These are phyloP conservation scores for Sphagnurus paluster DNA, from an alignment of 1,284 basidiomycete species.

Conservation along the genomic window DNA sequence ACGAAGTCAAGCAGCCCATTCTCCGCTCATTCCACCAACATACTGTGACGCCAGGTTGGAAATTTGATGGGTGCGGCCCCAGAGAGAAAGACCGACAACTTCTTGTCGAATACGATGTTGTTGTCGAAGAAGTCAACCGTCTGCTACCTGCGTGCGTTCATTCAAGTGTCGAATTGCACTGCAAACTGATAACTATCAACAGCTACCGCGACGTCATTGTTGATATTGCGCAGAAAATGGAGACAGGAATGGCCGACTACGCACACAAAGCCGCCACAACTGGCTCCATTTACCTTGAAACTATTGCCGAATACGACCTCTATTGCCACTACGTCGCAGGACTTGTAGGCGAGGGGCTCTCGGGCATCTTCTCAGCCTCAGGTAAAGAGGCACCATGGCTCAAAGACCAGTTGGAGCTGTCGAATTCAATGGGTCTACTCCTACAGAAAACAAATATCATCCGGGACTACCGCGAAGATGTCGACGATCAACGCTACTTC, in stretches of 20 bases:
- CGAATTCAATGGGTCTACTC: slow-evolving; percentile 95
- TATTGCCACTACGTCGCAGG: slow-evolving; percentile 99
- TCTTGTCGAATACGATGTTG: slow-evolving; percentile 82
- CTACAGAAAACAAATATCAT: slow-evolving; percentile 99
- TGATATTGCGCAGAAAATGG: slow-evolving; percentile 87
- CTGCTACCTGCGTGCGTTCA: slow-evolving; percentile 64
- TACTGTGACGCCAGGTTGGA: slow-evolving; percentile 87
- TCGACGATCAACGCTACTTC: slow-evolving; percentile 84
- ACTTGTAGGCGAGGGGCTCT: slow-evolving; percentile 95
- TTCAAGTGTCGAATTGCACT: background rate
- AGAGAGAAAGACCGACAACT: slow-evolving; percentile 91
- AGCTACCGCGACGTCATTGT: slow-evolving; percentile 85
- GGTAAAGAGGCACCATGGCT: slow-evolving; percentile 83
- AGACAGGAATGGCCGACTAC: slow-evolving; percentile 94
- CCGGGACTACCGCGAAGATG: slow-evolving; percentile 93
- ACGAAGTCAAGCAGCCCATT: slow-evolving; percentile 84
- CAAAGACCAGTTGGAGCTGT: slow-evolving; percentile 81
- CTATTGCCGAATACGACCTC: slow-evolving; percentile 87
- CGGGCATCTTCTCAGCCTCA: slow-evolving; percentile 86
- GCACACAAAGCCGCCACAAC: slow-evolving; percentile 79
- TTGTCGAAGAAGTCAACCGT: slow-evolving; percentile 81
- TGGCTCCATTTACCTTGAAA: slow-evolving; percentile 68
- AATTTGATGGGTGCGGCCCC: slow-evolving; percentile 80
- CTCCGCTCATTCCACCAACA: slow-evolving; percentile 85
- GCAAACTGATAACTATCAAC: background rate